Base-by-base conservation (phyloP, 2,329 filamentous ascomycete species). In the Apiospora malaysiana region DNA sequence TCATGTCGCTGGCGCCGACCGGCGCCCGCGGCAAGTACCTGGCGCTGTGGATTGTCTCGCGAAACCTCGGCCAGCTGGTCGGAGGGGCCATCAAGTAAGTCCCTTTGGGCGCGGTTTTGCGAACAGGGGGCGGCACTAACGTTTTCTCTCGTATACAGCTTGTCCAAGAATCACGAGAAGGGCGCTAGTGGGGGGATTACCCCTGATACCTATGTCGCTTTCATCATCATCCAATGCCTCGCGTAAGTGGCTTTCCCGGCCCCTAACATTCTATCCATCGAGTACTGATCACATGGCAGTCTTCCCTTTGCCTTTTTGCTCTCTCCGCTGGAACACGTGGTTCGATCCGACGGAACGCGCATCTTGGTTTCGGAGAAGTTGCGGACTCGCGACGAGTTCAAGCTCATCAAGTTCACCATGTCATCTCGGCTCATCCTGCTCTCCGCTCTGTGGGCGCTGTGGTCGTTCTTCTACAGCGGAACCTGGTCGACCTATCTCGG, bases 1-100 rank as follows among this genome's bases (percentile, higher is more conserved):
- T 86, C 73, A 85, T 86, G 82, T 84, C 83, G 0, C 79, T 86
- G 25, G 83, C 84, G 0, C 84, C 84, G 4, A 80, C 83, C 0
- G 79, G 82, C 27, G 80, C 84, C 23, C 83, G 84, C 69, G 84
- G 84, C 7, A 85, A 85, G 72, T 86, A 86, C 66, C 68, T 86
- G 8, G 84, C 84, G 9, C 72, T 85, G 23, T 85, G 84, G 84
- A 85, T 85, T 65, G 83, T 85, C 37, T 81, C 83, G 23, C 80
- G 83, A 16, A 85, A 85, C 51, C 77, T 85, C 0, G 84, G 84
- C 14, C 83, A 85, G 69, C 74, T 85, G 2, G 83, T 85, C 27
- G 84, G 84, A 40, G 83, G 83, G 63, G 83, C 82, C 14, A 85
- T 85, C 68, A 83, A 83, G 56, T 63, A 32, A 81, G 83, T 42